phyloP scores from a whole-genome alignment of 306 rosid genomes.

The cucumber (Cucumis sativus) region DNA sequence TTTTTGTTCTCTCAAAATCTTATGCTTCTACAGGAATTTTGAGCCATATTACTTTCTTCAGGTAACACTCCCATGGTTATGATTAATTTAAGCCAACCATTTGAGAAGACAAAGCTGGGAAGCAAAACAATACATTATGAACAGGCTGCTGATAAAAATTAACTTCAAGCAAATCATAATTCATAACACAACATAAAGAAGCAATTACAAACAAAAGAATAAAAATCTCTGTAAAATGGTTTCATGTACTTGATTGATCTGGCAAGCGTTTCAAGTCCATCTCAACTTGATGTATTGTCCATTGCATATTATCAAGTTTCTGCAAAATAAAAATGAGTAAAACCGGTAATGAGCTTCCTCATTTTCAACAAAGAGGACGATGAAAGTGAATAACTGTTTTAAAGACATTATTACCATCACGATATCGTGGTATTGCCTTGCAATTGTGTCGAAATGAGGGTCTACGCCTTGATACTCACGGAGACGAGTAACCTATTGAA shows the following conservation, averaged over 20 bases:
- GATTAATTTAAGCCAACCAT: neutral
- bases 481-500: constrained; percentile 65
- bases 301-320: constrained; percentile 85
- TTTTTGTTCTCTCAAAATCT: neutral
- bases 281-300: constrained; percentile 94
- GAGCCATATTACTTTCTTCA: neutral
- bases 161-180: neutral
- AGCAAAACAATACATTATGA: neutral
- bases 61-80: neutral
- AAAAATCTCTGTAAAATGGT: neutral
- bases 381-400: neutral
- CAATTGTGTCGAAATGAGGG: constrained; percentile 75
- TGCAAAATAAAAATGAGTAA: constrained; percentile 19
- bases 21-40: neutral
- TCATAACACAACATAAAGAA: neutral
- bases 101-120: neutral
- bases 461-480: constrained; percentile 92
- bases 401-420: constrained; percentile 40
- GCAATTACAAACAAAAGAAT: neutral
- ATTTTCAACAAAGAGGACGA: neutral
- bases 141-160: neutral
- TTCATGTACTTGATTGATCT: constrained; percentile 34
- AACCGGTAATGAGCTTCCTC: neutral
- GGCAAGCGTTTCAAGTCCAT: constrained; percentile 69
- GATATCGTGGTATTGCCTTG: constrained; percentile 70